A percentile compares a stretch with the other conserved stretches of the same genome.
Conservation (phyloP, 306 rosid species). For the Cucurbita argyrosperma region DNA sequence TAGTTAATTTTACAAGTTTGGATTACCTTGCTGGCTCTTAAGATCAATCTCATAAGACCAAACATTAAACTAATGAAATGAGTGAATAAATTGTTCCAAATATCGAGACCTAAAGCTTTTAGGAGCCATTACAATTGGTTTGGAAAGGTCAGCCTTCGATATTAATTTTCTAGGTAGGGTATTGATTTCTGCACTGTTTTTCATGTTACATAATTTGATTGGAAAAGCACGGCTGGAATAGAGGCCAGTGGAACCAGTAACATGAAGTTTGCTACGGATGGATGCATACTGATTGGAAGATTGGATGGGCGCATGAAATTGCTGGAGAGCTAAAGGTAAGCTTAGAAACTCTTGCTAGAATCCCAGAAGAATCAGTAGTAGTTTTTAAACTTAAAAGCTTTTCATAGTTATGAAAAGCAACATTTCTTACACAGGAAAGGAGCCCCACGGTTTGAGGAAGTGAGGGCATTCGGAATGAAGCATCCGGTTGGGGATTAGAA, state of each 20-base stretch:
- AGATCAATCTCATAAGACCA: background rate
- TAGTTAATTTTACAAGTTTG: conserved; percentile 7
- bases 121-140: background rate
- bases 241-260: conserved; percentile 99
- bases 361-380: background rate
- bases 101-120: background rate
- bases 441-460: conserved; percentile 75
- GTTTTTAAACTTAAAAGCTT: no score
- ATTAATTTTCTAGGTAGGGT: background rate
- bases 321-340: conserved; percentile 78
- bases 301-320: conserved; percentile 96
- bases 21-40: background rate
- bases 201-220: background rate
- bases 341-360: background rate
- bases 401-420: background rate
- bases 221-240: conserved; percentile 86
- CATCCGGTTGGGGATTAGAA: no score
- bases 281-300: conserved; percentile 83
- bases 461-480: conserved; percentile 28
- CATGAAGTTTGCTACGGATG: conserved; percentile 96
- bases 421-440: background rate
- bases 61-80: background rate
- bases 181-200: background rate
- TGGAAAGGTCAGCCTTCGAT: background rate
- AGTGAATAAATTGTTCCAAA: background rate